These are phyloP conservation scores for Tricholoma terreum DNA, from an alignment of 768 basidiomycete genomes.

Conservation along the genomic window DNA sequence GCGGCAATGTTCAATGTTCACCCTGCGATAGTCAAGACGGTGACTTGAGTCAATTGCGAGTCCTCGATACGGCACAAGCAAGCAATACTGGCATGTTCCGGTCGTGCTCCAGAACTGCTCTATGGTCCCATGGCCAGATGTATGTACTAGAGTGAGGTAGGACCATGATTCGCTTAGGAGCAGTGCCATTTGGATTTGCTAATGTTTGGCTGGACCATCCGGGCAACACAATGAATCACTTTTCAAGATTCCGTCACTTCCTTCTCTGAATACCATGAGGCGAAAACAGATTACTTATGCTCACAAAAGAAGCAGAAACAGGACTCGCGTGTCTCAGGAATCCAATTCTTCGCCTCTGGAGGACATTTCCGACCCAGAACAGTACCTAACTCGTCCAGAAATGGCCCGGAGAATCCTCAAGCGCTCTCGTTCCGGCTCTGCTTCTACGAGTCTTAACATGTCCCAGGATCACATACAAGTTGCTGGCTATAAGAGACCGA, in stretches of 20 bases:
- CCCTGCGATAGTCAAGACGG: too few relatives aligned
- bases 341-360: slow-evolving; percentile 10
- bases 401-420: slow-evolving; percentile 18
- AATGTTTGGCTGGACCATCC: not conserved
- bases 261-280: slow-evolving; percentile 6
- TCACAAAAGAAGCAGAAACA: slow-evolving; percentile 9
- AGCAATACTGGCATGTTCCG: too few relatives aligned
- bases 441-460: not conserved
- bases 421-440: slow-evolving; percentile 11
- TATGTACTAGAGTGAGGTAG: too few relatives aligned
- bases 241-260: not conserved
- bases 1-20: too few relatives aligned
- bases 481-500: slow-evolving; percentile 11
- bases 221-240: not conserved
- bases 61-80: too few relatives aligned
- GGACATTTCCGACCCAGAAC: slow-evolving; percentile 10
- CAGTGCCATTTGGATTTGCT: not conserved
- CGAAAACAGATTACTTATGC: slow-evolving; percentile 20
- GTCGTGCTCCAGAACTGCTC: too few relatives aligned
- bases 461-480: not conserved
- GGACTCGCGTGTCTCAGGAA: not conserved
- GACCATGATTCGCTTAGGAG: too few relatives aligned
- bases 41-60: too few relatives aligned
- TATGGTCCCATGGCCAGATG: too few relatives aligned
- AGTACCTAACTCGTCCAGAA: slow-evolving; percentile 11